Conservation (phyloP, 2,329 filamentous ascomycete genomes). For the Pseudogymnoascus sp. region DNA sequence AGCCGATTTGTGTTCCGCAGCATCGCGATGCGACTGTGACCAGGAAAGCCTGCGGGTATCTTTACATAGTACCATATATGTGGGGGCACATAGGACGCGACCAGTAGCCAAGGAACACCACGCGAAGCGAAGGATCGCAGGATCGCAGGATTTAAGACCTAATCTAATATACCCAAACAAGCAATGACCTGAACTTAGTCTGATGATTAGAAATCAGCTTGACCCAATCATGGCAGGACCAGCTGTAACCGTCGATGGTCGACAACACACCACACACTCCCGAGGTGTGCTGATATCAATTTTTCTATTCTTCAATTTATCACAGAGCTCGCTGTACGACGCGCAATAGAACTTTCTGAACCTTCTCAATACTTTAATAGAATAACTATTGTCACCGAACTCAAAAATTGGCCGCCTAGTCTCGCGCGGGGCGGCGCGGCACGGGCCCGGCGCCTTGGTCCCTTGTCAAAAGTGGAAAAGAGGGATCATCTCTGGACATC, state of each 20-base stretch:
- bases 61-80: not conserved
- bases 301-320: not conserved
- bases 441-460: not conserved
- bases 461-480: not conserved
- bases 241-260: not conserved
- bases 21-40: not conserved
- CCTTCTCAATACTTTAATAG: not conserved
- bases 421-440: not conserved
- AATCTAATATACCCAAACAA: not conserved
- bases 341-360: not conserved
- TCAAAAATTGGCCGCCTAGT: not conserved
- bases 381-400: not conserved
- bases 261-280: not conserved
- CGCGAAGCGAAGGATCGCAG: not conserved
- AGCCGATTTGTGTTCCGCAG: not conserved
- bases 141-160: not conserved
- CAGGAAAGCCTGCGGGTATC: not conserved
- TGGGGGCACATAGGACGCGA: not conserved
- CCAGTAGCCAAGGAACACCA: not conserved
- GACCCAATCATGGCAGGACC: not conserved
- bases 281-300: not conserved
- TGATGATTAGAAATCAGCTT: not conserved
- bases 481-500: not conserved
- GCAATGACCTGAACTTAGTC: not conserved
- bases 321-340: not conserved